Percentiles rank a stretch among this genome's conserved stretches.
Evolutionary conservation across 192 early-diverging fungal genomes (phyloP).

Genomic region (Podila epigama): DNA sequence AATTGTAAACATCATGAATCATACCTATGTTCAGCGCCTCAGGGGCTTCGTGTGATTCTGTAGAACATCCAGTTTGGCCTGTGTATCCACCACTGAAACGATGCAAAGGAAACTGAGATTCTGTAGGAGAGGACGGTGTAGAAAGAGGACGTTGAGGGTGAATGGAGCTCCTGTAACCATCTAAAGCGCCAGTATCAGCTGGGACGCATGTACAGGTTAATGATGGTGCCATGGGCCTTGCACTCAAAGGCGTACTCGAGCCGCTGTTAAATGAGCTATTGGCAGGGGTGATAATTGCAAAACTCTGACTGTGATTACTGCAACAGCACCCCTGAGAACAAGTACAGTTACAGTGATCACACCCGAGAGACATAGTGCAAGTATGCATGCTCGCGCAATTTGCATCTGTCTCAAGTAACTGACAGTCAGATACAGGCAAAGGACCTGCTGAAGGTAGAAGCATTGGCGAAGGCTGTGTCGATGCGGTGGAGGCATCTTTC

Average conservation of each 20-base stretch:
- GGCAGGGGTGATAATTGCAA: too few relatives aligned
- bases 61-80: background rate
- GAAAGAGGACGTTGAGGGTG: background rate
- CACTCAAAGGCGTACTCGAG: too few relatives aligned
- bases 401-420: background rate
- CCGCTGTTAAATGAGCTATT: too few relatives aligned
- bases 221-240: background rate
- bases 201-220: background rate
- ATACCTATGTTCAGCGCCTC: slow-evolving; percentile 5
- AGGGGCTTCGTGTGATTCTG: background rate
- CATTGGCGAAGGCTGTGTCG: background rate
- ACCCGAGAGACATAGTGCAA: too few relatives aligned
- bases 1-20: slow-evolving; percentile 11
- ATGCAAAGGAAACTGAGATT: slow-evolving; percentile 8
- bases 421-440: background rate
- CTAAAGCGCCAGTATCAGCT: too few relatives aligned
- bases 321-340: too few relatives aligned
- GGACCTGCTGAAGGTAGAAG: background rate
- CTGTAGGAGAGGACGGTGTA: slow-evolving; percentile 9
- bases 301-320: too few relatives aligned
- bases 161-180: background rate
- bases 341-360: too few relatives aligned
- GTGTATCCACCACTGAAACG: background rate
- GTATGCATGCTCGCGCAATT: too few relatives aligned
- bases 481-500: background rate